These are phyloP conservation scores for Stylonectria norvegica DNA, from an alignment of 2,329 filamentous ascomycete genomes.

Conservation along the genomic window DNA sequence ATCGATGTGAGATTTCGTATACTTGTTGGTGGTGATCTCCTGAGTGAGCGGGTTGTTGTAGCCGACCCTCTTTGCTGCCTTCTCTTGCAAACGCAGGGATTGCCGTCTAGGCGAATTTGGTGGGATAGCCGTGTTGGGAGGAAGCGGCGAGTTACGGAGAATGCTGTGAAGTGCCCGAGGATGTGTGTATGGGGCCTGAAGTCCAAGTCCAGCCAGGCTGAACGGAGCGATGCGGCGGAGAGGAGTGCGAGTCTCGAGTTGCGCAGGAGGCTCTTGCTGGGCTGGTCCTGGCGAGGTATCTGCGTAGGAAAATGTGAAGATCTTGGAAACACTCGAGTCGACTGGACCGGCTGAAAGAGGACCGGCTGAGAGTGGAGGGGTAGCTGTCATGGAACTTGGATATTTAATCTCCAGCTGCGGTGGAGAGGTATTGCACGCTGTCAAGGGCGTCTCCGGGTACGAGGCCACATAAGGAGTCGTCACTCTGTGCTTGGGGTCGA, in stretches of 20 bases:
- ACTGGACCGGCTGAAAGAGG: constrained; percentile 51
- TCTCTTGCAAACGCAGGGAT: constrained; percentile 53
- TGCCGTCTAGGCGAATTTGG: constrained; percentile 52
- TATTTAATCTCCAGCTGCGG: constrained; percentile 44
- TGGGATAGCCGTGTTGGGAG: constrained; percentile 47
- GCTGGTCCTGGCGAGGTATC: constrained; percentile 26
- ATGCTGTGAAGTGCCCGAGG: constrained; percentile 60
- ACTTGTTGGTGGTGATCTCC: constrained; percentile 61
- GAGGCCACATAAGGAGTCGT: constrained; percentile 45
- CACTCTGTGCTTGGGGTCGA: constrained; percentile 31
- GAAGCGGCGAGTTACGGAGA: constrained; percentile 62
- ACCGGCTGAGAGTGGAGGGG: constrained; percentile 55
- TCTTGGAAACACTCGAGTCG: constrained; percentile 39
- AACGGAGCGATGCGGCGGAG: constrained; percentile 9
- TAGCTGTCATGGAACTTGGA: constrained; percentile 57
- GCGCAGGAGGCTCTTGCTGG: constrained; percentile 4
- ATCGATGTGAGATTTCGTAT: constrained; percentile 62
- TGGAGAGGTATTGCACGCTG: constrained; percentile 50
- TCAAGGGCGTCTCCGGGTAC: constrained; percentile 53
- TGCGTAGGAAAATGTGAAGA: constrained; percentile 46
- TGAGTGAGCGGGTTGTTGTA: constrained; percentile 62
- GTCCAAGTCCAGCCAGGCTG: constrained; percentile 12
- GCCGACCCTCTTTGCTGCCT: constrained; percentile 53
- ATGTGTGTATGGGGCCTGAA: constrained; percentile 54
- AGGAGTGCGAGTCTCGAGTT: constrained; percentile 15